phyloP scores from a whole-genome alignment of 2,329 filamentous ascomycete genomes.

The Cladophialophora chaetospira region DNA sequence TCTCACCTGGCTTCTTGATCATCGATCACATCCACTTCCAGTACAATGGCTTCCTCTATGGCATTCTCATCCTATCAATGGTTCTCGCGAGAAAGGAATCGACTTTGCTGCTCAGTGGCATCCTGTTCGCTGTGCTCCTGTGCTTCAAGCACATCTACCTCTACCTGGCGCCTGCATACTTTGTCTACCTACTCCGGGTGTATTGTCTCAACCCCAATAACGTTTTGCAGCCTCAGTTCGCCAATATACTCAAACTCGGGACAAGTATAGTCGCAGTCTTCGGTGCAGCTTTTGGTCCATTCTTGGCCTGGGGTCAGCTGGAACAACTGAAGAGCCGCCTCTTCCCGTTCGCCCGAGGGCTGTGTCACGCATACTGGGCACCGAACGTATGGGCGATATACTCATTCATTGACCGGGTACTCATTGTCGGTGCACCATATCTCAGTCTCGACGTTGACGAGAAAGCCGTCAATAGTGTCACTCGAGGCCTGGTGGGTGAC shows the following conservation, averaged over 20 bases:
- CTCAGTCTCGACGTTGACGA: slow-evolving; percentile 72
- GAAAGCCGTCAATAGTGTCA: slow-evolving; percentile 82
- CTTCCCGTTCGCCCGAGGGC: slow-evolving; percentile 89
- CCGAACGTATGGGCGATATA: slow-evolving; percentile 97
- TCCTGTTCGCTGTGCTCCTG: slow-evolving; percentile 79
- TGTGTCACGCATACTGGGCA: slow-evolving; percentile 98
- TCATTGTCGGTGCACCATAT: slow-evolving; percentile 83
- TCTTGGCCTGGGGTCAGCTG: slow-evolving; percentile 77
- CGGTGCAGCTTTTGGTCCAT: slow-evolving; percentile 83
- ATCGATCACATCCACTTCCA: slow-evolving; percentile 99
- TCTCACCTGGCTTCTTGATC: slow-evolving; percentile 90
- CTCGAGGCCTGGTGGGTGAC: slow-evolving; percentile 88
- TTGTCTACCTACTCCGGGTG: slow-evolving; percentile 83
- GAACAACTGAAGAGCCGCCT: slow-evolving; percentile 79
- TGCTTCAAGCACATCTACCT: slow-evolving; percentile 99
- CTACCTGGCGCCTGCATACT: slow-evolving; percentile 93
- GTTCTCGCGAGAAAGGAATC: slow-evolving; percentile 76
- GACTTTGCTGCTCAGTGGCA: slow-evolving; percentile 74
- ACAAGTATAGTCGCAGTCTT: slow-evolving; percentile 71
- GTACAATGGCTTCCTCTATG: slow-evolving; percentile 97
- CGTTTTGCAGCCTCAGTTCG: slow-evolving; percentile 64
- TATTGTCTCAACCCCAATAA: slow-evolving; percentile 84
- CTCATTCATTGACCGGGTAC: slow-evolving; percentile 79
- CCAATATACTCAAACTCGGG: slow-evolving; percentile 83
- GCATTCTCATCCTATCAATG: slow-evolving; percentile 81